phyloP scores from a whole-genome alignment of 345 rosid species.

The Hibiscus tridactylites region DNA sequence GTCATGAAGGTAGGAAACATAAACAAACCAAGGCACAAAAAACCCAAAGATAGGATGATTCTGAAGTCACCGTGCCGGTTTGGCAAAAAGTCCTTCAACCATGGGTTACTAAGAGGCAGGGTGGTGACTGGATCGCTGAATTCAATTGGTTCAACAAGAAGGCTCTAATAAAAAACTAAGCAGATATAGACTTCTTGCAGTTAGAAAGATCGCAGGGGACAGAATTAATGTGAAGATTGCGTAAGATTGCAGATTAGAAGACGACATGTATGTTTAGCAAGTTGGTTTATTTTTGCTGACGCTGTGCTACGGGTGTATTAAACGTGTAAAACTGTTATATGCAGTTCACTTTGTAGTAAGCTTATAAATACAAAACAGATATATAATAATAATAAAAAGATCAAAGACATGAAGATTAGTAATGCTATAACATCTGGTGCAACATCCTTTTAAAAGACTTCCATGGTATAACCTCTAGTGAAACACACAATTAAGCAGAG shows the following conservation, averaged over 20 bases:
- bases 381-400: not conserved
- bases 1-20: not conserved
- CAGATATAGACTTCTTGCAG: not conserved
- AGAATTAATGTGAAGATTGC: not conserved
- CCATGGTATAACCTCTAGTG: not conserved
- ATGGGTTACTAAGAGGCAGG: not conserved
- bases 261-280: not conserved
- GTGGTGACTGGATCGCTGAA: not conserved
- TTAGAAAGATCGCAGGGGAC: not conserved
- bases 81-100: not conserved
- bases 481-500: not conserved
- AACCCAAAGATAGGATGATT: not conserved
- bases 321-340: not conserved
- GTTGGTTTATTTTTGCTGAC: not conserved
- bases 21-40: not conserved
- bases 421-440: not conserved
- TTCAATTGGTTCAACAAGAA: not conserved
- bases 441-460: not conserved
- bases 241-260: not conserved
- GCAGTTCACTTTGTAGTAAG: not conserved
- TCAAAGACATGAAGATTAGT: not conserved
- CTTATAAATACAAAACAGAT: not conserved
- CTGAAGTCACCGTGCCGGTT: not conserved
- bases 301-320: not conserved
- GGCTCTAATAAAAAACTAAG: not conserved